These are phyloP conservation scores for Suhomyces anneliseae DNA, from an alignment of 1,139 yeast genomes.

Conservation along the genomic window DNA sequence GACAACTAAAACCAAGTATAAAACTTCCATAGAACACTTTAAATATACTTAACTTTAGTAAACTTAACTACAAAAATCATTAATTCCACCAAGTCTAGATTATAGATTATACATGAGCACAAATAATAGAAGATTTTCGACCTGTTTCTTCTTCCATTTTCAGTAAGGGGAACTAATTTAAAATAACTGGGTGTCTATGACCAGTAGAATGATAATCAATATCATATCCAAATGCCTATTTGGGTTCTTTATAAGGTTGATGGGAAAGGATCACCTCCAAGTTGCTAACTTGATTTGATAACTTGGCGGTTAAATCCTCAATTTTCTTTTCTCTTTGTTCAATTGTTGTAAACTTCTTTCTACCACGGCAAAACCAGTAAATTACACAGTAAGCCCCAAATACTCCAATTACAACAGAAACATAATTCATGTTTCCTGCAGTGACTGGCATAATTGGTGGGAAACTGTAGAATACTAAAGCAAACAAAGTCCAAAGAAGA, in stretches of 20 bases:
- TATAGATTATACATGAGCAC: too few species aligned
- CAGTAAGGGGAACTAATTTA: too few species aligned
- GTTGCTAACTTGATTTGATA: constrained; percentile 28
- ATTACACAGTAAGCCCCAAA: constrained; percentile 30
- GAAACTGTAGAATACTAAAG: constrained; percentile 43
- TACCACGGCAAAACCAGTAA: constrained; percentile 44
- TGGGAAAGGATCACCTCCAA: constrained; percentile 25
- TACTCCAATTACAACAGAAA: constrained; percentile 40
- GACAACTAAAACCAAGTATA: too few species aligned
- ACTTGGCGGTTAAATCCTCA: constrained; percentile 27
- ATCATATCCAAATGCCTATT: too few species aligned
- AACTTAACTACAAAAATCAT: too few species aligned
- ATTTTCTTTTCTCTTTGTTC: constrained; percentile 26
- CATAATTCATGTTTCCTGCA: constrained; percentile 48
- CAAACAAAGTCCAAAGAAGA: constrained; percentile 41
- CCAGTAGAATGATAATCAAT: too few species aligned
- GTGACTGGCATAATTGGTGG: constrained; percentile 48
- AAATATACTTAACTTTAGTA: too few species aligned
- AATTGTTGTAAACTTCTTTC: constrained; percentile 27
- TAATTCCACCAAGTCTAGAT: too few species aligned
- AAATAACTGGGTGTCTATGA: too few species aligned
- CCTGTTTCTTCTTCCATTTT: too few species aligned
- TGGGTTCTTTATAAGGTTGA: not conserved
- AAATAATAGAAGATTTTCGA: too few species aligned
- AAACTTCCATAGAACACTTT: too few species aligned